Conservation (phyloP, 306 rosid genomes). For the Lathyrus tuberosus region DNA sequence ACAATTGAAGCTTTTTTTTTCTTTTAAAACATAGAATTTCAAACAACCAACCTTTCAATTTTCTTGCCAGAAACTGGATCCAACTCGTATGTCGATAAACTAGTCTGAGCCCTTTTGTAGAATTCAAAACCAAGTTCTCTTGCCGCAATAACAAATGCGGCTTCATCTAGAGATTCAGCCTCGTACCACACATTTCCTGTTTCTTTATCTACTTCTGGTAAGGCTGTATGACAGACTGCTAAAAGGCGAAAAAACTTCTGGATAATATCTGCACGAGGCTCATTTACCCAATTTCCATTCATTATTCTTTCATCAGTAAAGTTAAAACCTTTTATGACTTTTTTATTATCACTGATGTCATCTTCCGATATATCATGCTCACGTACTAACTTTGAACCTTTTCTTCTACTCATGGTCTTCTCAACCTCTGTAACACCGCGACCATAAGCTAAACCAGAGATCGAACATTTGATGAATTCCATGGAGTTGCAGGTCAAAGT, state of each 20-base stretch:
- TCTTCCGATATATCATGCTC: slow-evolving; percentile 13
- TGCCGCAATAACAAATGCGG: slow-evolving; percentile 97
- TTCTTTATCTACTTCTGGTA: slow-evolving; percentile 83
- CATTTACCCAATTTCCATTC: slow-evolving; percentile 89
- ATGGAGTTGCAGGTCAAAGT: slow-evolving; percentile 96
- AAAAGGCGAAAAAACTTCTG: slow-evolving; percentile 72
- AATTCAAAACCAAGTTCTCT: slow-evolving; percentile 94
- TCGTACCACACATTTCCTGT: slow-evolving; percentile 71
- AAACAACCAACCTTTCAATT: slow-evolving; percentile 68
- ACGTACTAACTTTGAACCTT: slow-evolving; percentile 41
- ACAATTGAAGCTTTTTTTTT: not conserved
- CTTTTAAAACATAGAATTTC: slow-evolving; percentile 5
- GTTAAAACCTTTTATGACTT: slow-evolving; percentile 79
- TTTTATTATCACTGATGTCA: slow-evolving; percentile 36
- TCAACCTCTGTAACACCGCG: slow-evolving; percentile 85
- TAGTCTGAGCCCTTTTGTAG: slow-evolving; percentile 85
- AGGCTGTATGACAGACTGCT: slow-evolving; percentile 94
- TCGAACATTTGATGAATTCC: slow-evolving; percentile 98
- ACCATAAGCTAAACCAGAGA: slow-evolving; percentile 93
- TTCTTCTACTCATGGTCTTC: slow-evolving; percentile 60
- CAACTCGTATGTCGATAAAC: slow-evolving; percentile 69
- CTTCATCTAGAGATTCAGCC: slow-evolving; percentile 99
- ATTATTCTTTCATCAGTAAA: slow-evolving; percentile 81
- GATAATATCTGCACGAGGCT: slow-evolving; percentile 65
- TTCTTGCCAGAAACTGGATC: slow-evolving; percentile 67